phyloP scores from a whole-genome alignment of 768 basidiomycete genomes.

The Crassisporium funariophilum region DNA sequence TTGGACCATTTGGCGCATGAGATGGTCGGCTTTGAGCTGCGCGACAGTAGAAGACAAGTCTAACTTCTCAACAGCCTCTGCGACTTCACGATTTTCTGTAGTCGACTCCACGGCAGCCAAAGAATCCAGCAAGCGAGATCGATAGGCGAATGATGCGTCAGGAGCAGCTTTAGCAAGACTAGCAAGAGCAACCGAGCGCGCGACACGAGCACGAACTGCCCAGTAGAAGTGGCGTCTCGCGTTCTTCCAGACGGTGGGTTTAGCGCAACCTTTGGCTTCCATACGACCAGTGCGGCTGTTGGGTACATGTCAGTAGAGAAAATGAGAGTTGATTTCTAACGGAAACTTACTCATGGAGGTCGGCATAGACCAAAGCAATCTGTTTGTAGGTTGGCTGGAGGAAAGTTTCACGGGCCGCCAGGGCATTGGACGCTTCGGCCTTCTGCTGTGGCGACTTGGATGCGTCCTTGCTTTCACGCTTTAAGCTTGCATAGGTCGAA shows the following conservation, averaged over 20 bases:
- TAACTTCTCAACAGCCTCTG: constrained; percentile 69
- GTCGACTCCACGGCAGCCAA: constrained; percentile 56
- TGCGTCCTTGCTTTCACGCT: constrained; percentile 76
- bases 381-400: constrained; percentile 92
- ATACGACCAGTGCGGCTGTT: constrained; percentile 88
- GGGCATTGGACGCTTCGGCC: constrained; percentile 62
- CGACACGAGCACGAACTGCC: constrained; percentile 83
- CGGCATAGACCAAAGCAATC: constrained; percentile 91
- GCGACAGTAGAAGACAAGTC: constrained; percentile 64
- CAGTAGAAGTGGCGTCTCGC: constrained; percentile 93
- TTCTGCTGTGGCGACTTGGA: constrained; percentile 77
- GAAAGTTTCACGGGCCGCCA: constrained; percentile 76
- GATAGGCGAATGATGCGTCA: constrained; percentile 65
- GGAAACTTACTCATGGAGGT: constrained; percentile 86
- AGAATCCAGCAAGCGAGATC: constrained; percentile 61
- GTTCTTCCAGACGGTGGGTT: constrained; percentile 83
- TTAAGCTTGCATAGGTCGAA: constrained; percentile 75
- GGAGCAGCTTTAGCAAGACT: constrained; percentile 74
- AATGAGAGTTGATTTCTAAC: neutral
- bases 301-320: constrained; percentile 6
- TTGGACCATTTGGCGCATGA: constrained; percentile 66
- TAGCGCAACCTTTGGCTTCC: constrained; percentile 97
- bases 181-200: constrained; percentile 63
- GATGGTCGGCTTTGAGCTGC: constrained; percentile 69
- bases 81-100: constrained; percentile 57